Evolutionary conservation across 1,139 yeast species (phyloP).

Genomic region (Meyerozyma athensensis): DNA sequence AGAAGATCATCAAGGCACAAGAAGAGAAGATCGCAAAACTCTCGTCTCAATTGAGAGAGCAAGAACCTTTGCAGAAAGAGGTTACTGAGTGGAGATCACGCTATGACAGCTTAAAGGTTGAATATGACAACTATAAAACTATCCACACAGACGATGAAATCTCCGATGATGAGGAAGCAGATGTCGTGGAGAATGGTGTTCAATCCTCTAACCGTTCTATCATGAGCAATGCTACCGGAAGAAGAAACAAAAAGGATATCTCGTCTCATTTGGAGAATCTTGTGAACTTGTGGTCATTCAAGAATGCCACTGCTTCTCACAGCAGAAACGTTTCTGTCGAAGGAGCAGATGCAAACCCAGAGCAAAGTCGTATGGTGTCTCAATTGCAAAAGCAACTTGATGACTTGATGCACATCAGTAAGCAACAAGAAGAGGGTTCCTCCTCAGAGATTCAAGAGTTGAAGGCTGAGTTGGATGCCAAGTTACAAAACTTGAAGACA

Average conservation of each 20-base stretch:
- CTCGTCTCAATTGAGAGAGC: constrained; percentile 39
- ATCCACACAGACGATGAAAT: constrained; percentile 33
- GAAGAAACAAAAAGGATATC: constrained; percentile 28
- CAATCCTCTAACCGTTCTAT: constrained; percentile 21
- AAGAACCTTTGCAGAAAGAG: constrained; percentile 43
- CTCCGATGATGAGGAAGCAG: constrained; percentile 25
- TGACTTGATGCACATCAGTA: constrained; percentile 36
- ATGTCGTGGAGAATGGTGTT: constrained; percentile 8
- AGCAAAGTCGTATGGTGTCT: constrained; percentile 24
- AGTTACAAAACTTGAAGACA: constrained; percentile 30
- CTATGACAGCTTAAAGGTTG: constrained; percentile 41
- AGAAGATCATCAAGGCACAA: constrained; percentile 52
- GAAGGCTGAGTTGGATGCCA: constrained; percentile 29
- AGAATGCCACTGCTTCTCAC: constrained; percentile 8
- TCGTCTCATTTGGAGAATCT: constrained; percentile 38
- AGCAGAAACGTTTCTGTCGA: constrained; percentile 10
- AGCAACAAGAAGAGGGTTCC: constrained; percentile 33
- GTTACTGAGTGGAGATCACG: constrained; percentile 44
- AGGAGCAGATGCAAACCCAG: constrained; percentile 6
- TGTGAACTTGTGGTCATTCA: constrained; percentile 32
- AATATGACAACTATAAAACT: constrained; percentile 38
- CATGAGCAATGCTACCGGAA: constrained; percentile 21
- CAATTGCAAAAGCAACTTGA: constrained; percentile 47
- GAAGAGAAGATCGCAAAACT: constrained; percentile 41
- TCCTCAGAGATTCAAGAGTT: constrained; percentile 31